phyloP scores from a whole-genome alignment of 1,139 yeast genomes.

The Eremothecium sinecaudum region DNA sequence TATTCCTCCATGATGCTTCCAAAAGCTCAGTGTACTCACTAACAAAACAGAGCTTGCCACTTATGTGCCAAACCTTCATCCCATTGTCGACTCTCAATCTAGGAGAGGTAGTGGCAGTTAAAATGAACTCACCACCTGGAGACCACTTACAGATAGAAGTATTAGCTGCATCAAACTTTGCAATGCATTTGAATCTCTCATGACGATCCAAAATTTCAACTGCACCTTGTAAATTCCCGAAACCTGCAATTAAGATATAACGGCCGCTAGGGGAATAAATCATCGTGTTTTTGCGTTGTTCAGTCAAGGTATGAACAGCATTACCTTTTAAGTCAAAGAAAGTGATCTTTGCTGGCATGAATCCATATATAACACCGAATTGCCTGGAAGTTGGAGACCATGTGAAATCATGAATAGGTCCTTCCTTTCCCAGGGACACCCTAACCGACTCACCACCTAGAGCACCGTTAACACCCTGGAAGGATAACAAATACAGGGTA shows the following conservation, averaged over 20 bases:
- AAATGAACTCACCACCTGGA: conserved; percentile 89
- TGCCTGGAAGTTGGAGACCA: conserved; percentile 97
- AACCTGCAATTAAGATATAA: conserved; percentile 88
- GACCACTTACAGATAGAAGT: conserved; percentile 96
- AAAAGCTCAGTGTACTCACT: conserved; percentile 76
- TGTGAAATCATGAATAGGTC: conserved; percentile 93
- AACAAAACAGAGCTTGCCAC: conserved; percentile 69
- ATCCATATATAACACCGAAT: conserved; percentile 95
- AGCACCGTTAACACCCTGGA: conserved; percentile 47
- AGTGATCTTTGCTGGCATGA: conserved; percentile 94
- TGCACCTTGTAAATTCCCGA: conserved; percentile 95
- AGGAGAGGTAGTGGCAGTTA: conserved; percentile 96
- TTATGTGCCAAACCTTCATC: conserved; percentile 84
- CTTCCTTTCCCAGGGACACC: conserved; percentile 79
- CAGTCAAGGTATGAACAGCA: conserved; percentile 71
- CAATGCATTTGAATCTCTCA: conserved; percentile 68
- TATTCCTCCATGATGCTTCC: conserved; percentile 80
- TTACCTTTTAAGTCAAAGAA: conserved; percentile 94
- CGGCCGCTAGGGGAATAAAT: conserved; percentile 91
- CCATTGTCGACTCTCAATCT: conserved; percentile 96
- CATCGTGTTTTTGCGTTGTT: conserved; percentile 83
- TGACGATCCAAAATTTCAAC: conserved; percentile 93
- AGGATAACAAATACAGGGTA: conserved; percentile 63
- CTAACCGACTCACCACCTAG: conserved; percentile 89
- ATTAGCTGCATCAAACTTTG: conserved; percentile 83